Evolutionary conservation across 345 rosid genomes (phyloP).

Genomic region (Noccaea caerulescens): DNA sequence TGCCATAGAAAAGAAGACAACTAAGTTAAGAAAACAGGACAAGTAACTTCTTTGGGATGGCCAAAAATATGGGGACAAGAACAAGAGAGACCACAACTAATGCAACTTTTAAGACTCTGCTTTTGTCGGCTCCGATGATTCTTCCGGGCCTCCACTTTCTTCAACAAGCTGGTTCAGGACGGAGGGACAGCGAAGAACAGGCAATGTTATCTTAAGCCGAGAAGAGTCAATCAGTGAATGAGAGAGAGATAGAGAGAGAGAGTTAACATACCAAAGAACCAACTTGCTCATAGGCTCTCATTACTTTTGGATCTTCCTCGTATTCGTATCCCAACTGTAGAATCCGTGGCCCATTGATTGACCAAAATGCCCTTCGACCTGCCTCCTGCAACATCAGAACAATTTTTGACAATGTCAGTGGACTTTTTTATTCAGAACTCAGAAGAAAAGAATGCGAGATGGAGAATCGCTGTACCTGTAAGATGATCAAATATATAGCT

Average conservation of each 20-base stretch:
- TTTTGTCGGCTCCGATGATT: conserved; percentile 47
- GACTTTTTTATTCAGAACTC: not conserved
- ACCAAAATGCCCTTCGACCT: conserved; percentile 86
- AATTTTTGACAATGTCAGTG: conserved; percentile 5
- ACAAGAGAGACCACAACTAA: conserved; percentile 9
- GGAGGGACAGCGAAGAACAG: not conserved
- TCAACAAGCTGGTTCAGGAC: conserved; percentile 58
- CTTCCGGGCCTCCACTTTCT: conserved; percentile 51
- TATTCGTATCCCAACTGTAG: conserved; percentile 87
- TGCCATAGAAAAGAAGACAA: conserved; percentile 10
- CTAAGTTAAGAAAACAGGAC: conserved; percentile 13
- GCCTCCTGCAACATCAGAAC: conserved; percentile 59
- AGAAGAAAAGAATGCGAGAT: not conserved
- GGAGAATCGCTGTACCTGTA: conserved; percentile 55
- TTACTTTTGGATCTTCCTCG: conserved; percentile 84
- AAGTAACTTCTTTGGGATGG: conserved; percentile 15
- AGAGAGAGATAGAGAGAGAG: not conserved
- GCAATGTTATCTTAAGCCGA: not conserved
- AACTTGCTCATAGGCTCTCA: conserved; percentile 87
- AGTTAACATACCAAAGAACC: conserved; percentile 70
- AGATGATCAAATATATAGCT: conserved; percentile 79
- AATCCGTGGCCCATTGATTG: conserved; percentile 80
- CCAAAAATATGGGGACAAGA: conserved; percentile 16
- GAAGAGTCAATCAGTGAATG: not conserved
- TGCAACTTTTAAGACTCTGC: conserved; percentile 33